Base-by-base conservation (phyloP, 1,284 basidiomycete genomes). In the Trichosporon sp. region DNA sequence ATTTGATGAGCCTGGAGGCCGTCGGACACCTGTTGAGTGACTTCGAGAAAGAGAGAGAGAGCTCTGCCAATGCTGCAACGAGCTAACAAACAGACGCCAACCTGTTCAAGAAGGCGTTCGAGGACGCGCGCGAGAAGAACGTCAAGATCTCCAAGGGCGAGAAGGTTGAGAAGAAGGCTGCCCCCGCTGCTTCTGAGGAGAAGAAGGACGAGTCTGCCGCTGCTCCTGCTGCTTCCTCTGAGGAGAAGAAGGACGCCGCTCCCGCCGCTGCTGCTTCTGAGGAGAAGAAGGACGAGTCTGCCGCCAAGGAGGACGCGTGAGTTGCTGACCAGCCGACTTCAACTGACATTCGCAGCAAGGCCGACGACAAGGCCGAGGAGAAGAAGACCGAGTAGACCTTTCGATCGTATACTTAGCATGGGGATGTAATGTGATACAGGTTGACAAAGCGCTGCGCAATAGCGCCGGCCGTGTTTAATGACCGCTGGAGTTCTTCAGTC, bases 61-160 rank as follows among this genome's bases (percentile, higher is more conserved):
- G n/a, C n/a, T n/a, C n/a, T n/a, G n/a, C n/a, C 9, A 27, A 10
- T 11, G 11, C 2, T 13, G 3, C 9, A 11, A 19, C 11, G 2
- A 29, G 37, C 25, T 25, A 9, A 23, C 27, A 1, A 34, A 46
- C 64, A 96, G 93, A 95, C 80, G 95, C 94, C 61, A 85, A 81
- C 69, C 84, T 88, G 62, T 98, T 96, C 85, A 95, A 95, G 85
- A 82, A 82, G 36, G 88, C 86, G 58, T 97, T 97, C 79, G 91
- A 95, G 80, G 82, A 86, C 9, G 93, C 89, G 52, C 91, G 91
- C 82, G 85, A 83, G 74, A 84, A 78, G 73, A 96, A 96, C 76
- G 79, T 82, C 5, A 68, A 62, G 36, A 37, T 61, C 23, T 65
- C 65, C 8, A 71, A 78, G 59, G 62, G 77, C 72, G 77, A 73